Base-by-base conservation (phyloP, 768 basidiomycete genomes). In the Atractiella rhizophila region DNA sequence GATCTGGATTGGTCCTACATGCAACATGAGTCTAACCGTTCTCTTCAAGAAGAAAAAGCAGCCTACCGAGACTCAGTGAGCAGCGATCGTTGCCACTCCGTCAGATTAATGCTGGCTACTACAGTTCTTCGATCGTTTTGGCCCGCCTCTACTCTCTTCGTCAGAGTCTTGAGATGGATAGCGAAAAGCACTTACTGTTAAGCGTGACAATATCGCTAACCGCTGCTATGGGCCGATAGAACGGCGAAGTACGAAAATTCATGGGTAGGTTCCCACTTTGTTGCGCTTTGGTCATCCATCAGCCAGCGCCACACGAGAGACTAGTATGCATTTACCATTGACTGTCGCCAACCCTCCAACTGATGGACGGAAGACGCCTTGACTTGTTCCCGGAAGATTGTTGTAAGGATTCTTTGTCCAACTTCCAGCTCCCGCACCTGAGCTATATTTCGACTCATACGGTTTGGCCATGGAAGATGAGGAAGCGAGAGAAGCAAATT, bases 121-220 rank as follows among this genome's bases (percentile, higher is more conserved):
- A 71, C 70, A 43, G 68, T 68, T 47, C 74, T 69, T 37, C 80
- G 69, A 61, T 86, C 53, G 11, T 81, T 46, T 70, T 70, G n/a
- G 69, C 65, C 46, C 70, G 75, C 13, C 68, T 68, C 1, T 81
- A 80, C 58, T 82, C 80, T 80, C 48, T 7, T 44, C 21, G 13
- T 24, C 38, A 23, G 33, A 47, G 35, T 16, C 33, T 33, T n/a
- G 25, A 26, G 5, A 20, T 16, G 10, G 35, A 27, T 9, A 26
- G 15, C 20, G 21, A 23, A 28, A 13, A 19, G 4, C 9, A 34
- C 28, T 24, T 28, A 49, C 43, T 28, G 19, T 8, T 28, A 1
- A 41, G 32, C 20, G 28, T 20, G 5, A 19, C 28, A 12, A 46
- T 26, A 7, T 28, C 15, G 19, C 37, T 40, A 12, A 54, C 20